Evolutionary conservation across 805 yeast genomes (phyloP).

Genomic region (Saturnispora sekii): DNA sequence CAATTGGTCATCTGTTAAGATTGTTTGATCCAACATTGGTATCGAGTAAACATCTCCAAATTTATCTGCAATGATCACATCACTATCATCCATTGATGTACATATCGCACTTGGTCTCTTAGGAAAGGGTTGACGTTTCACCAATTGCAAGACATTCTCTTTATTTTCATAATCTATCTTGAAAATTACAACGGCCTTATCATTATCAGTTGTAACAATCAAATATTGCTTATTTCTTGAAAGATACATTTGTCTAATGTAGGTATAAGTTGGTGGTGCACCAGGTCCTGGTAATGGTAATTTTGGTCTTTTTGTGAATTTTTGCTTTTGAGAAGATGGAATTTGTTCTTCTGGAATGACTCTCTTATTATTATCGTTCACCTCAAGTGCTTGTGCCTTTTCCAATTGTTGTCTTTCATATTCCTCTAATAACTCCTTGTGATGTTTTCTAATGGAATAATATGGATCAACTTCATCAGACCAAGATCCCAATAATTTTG

Average conservation of each 20-base stretch:
- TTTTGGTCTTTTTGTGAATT: constrained; percentile 34
- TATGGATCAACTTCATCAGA: constrained; percentile 45
- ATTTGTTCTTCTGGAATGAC: constrained; percentile 12
- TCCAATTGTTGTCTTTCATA: constrained; percentile 18
- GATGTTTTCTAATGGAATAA: constrained; percentile 37
- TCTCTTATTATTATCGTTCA: constrained; percentile 12
- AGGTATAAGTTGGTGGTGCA: constrained; percentile 57
- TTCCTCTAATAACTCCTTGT: constrained; percentile 30
- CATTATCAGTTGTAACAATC: constrained; percentile 70
- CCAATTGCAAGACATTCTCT: constrained; percentile 36
- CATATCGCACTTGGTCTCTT: constrained; percentile 88
- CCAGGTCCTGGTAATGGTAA: constrained; percentile 58
- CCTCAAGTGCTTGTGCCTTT: constrained; percentile 19
- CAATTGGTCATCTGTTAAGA: constrained; percentile 32
- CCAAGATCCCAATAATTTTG: constrained; percentile 50
- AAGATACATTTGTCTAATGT: constrained; percentile 54
- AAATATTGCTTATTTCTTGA: constrained; percentile 44
- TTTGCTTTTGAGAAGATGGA: constrained; percentile 21
- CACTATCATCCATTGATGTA: constrained; percentile 39
- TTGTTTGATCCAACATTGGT: constrained; percentile 29
- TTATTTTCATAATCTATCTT: constrained; percentile 24
- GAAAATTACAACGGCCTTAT: constrained; percentile 68
- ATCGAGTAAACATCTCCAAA: constrained; percentile 88
- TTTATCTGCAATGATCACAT: constrained; percentile 76
- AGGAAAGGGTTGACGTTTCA: constrained; percentile 71